Evolutionary conservation across 2,329 filamentous ascomycete species (phyloP).

Genomic region (Fusarium sp.): DNA sequence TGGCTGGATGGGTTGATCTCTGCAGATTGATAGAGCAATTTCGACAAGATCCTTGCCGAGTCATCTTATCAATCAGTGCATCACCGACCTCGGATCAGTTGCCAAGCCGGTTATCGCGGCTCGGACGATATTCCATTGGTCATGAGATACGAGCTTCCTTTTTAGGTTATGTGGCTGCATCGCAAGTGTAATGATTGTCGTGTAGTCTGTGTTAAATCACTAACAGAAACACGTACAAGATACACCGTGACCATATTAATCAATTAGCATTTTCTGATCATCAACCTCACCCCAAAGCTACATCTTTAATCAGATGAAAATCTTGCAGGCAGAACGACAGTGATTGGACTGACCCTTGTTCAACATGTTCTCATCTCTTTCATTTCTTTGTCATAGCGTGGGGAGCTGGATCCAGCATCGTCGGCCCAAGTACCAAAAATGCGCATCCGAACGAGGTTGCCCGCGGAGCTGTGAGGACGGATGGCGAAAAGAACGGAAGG

Average conservation of each 20-base stretch:
- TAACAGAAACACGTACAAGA: accelerated
- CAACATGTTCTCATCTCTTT: background rate
- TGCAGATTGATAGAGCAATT: conserved; percentile 5
- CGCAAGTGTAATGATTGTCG: background rate
- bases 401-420: background rate
- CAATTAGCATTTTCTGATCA: background rate
- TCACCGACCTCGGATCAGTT: conserved; percentile 17
- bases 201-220: background rate
- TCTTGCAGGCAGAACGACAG: background rate
- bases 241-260: accelerated
- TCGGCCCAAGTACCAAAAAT: background rate
- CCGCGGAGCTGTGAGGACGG: background rate
- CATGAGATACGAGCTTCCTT: background rate
- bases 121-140: background rate
- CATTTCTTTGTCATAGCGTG: conserved; percentile 6
- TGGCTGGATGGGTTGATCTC: background rate
- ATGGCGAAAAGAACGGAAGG: background rate
- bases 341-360: background rate
- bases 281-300: background rate
- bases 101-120: conserved; percentile 29
- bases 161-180: background rate
- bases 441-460: background rate
- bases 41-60: background rate
- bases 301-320: background rate
- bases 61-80: conserved; percentile 32